phyloP scores from a whole-genome alignment of 352 stramenopile species.

The Pythium phragmiticola region DNA sequence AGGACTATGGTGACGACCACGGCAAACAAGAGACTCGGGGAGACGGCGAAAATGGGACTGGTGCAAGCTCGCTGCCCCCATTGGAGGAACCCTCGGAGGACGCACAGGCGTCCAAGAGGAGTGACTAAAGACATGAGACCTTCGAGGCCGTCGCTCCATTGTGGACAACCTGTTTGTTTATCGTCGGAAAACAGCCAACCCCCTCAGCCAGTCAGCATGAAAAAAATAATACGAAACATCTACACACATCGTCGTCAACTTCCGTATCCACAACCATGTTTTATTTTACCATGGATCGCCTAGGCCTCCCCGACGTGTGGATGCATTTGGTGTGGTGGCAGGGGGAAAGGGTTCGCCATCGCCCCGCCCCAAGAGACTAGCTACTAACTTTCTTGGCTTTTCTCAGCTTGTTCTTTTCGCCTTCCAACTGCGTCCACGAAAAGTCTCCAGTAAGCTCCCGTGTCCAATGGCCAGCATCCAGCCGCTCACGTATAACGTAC shows the following conservation, averaged over 20 bases:
- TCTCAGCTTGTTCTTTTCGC: constrained; percentile 72
- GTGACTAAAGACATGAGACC: not conserved
- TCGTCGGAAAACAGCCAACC: constrained; percentile 4
- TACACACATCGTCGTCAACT: constrained; percentile 1
- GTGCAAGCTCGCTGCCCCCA: not conserved
- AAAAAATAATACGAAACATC: constrained; percentile 1
- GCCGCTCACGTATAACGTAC: constrained; percentile 31
- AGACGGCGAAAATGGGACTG: not conserved
- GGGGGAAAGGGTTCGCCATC: not conserved
- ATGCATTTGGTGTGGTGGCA: not conserved
- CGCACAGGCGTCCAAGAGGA: constrained; percentile 11
- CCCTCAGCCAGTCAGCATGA: not conserved
- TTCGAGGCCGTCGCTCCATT: not conserved
- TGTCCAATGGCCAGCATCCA: not conserved
- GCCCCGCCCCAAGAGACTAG: constrained; percentile 13
- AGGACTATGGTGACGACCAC: not conserved
- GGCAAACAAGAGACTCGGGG: not conserved
- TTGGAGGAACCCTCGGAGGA: not conserved
- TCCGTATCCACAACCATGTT: not conserved
- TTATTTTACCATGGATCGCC: not conserved
- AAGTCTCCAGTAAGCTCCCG: not conserved
- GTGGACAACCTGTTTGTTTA: constrained; percentile 2
- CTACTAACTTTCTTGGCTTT: constrained; percentile 48
- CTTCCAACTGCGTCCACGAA: constrained; percentile 44
- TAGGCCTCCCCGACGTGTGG: not conserved